Evolutionary conservation across 225 moss, liverwort and hornwort genomes (phyloP).

Genomic region (Physcomitrellopsis africana): DNA sequence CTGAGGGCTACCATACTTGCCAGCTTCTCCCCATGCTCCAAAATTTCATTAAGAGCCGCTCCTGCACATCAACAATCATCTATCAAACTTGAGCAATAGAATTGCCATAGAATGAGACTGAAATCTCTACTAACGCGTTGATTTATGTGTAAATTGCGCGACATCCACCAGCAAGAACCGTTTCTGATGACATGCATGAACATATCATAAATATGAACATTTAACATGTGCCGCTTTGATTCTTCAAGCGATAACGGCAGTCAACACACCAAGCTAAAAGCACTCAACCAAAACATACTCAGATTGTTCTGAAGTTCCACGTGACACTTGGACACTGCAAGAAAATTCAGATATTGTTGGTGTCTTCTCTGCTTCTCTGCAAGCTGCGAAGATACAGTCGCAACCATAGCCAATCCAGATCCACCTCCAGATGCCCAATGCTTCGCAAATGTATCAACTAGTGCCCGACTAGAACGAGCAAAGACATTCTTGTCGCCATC

Average conservation of each 20-base stretch:
- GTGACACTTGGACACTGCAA: constrained; percentile 85
- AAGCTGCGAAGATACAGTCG: constrained; percentile 92
- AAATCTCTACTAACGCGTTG: constrained; percentile 15
- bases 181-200: constrained; percentile 10
- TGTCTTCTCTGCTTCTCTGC: constrained; percentile 93
- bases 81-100: constrained; percentile 18
- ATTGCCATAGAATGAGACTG: background rate
- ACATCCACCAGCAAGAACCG: constrained; percentile 6
- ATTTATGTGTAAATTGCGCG: background rate
- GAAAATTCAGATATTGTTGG: constrained; percentile 92
- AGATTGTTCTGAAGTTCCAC: constrained; percentile 86
- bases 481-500: constrained; percentile 92
- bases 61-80: constrained; percentile 51
- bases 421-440: constrained; percentile 96
- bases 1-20: constrained; percentile 84
- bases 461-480: constrained; percentile 78
- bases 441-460: constrained; percentile 95
- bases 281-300: constrained; percentile 56
- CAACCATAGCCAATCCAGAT: constrained; percentile 81
- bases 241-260: constrained; percentile 1
- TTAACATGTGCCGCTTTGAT: background rate
- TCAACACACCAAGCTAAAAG: constrained; percentile 17
- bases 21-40: constrained; percentile 99
- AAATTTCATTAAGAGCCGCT: constrained; percentile 75
- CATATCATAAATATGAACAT: constrained; percentile 9